These are phyloP conservation scores for Rhexocercosporidium sp. DNA, from an alignment of 2,329 filamentous ascomycete species.

Conservation along the genomic window DNA sequence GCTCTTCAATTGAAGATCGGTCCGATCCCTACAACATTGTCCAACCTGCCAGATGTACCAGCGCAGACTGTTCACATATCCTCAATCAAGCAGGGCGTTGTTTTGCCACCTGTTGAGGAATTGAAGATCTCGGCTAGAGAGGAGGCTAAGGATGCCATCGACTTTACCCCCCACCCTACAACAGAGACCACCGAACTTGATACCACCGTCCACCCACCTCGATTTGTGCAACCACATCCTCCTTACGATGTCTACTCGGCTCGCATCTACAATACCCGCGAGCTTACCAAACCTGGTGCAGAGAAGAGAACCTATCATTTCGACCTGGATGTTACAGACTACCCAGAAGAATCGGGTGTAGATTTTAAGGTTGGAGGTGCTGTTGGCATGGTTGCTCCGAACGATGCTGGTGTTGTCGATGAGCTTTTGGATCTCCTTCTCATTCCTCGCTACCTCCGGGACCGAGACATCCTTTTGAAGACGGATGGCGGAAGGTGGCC, in stretches of 20 bases:
- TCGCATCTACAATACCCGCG: conserved; percentile 82
- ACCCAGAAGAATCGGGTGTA: conserved; percentile 80
- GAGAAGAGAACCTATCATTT: conserved; percentile 99
- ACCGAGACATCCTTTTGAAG: conserved; percentile 80
- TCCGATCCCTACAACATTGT: conserved; percentile 74
- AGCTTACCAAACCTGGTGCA: conserved; percentile 85
- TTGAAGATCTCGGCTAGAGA: conserved; percentile 53
- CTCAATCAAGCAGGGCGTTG: conserved; percentile 53
- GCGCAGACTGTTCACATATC: conserved; percentile 76
- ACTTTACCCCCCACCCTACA: conserved; percentile 40
- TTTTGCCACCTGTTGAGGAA: conserved; percentile 48
- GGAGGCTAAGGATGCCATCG: conserved; percentile 35
- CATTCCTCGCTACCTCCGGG: conserved; percentile 80
- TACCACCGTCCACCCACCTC: conserved; percentile 74
- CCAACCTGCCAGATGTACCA: conserved; percentile 73
- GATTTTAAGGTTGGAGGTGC: conserved; percentile 98
- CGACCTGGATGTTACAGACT: conserved; percentile 94
- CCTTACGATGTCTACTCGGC: conserved; percentile 92
- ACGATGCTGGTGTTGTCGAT: conserved; percentile 77
- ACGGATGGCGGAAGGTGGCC: conserved; percentile 89
- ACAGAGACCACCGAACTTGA: conserved; percentile 46
- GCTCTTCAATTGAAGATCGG: conserved; percentile 79
- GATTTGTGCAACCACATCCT: conserved; percentile 91
- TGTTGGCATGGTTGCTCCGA: conserved; percentile 91
- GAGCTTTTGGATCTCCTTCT: conserved; percentile 82